Conservation (phyloP, 2,329 filamentous ascomycete genomes). For the Emmonsiellopsis sp. region DNA sequence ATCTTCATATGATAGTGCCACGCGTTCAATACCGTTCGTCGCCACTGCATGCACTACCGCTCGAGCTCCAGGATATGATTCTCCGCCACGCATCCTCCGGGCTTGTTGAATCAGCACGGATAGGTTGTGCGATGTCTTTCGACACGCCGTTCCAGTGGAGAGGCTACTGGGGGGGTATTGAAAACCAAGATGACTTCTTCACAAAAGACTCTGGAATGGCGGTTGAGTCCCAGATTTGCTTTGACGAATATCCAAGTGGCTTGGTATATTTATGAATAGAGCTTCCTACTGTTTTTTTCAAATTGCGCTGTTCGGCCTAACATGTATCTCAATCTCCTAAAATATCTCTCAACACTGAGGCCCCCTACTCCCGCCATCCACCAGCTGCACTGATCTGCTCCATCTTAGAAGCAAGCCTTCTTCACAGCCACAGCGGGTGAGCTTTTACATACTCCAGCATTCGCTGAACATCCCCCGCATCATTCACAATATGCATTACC, state of each 20-base stretch:
- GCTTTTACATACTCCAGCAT: slow-evolving; percentile 8
- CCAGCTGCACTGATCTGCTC: too few relatives aligned
- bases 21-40: slow-evolving; percentile 3
- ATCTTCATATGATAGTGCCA: slow-evolving; percentile 12
- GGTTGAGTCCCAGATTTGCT: slow-evolving; percentile 16
- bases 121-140: slow-evolving; percentile 14
- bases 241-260: slow-evolving; percentile 12
- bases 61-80: slow-evolving; percentile 17
- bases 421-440: slow-evolving; percentile 7
- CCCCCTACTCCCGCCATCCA: too few relatives aligned
- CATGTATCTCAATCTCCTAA: too few relatives aligned
- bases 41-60: slow-evolving; percentile 12
- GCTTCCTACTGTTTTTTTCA: too few relatives aligned
- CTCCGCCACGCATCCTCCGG: slow-evolving; percentile 13
- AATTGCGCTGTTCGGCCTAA: too few relatives aligned
- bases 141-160: slow-evolving; percentile 15
- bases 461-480: slow-evolving; percentile 8
- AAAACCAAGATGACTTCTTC: slow-evolving; percentile 11
- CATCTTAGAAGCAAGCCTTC: neutral
- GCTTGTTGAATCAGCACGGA: slow-evolving; percentile 13
- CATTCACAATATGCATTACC: slow-evolving; percentile 10
- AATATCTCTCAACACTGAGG: too few relatives aligned
- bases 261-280: slow-evolving; percentile 11
- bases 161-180: slow-evolving; percentile 10
- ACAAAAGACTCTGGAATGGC: slow-evolving; percentile 9